Evolutionary conservation across 2,329 filamentous ascomycete genomes (phyloP).

Genomic region (Claviceps sp.): DNA sequence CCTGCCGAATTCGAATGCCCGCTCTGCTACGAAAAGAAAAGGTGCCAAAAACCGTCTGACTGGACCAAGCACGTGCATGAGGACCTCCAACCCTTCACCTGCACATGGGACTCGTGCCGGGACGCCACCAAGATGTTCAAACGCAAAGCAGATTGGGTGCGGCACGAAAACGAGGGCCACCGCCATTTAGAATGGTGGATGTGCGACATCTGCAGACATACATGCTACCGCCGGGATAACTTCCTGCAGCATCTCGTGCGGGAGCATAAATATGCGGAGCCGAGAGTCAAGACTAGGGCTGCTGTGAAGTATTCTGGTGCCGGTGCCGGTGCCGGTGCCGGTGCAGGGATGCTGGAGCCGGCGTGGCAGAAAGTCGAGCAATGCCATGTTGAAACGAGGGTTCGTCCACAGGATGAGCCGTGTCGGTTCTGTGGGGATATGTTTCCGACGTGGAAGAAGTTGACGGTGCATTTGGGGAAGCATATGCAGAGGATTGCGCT

Average conservation of each 20-base stretch:
- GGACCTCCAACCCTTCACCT: conserved; percentile 85
- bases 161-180: conserved; percentile 86
- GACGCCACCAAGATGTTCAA: conserved; percentile 88
- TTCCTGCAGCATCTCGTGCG: conserved; percentile 86
- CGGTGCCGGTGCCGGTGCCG: conserved; percentile 10
- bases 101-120: conserved; percentile 70
- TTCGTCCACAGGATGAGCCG: conserved; percentile 57
- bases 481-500: conserved; percentile 90
- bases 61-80: conserved; percentile 97
- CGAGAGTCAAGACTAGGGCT: conserved; percentile 63
- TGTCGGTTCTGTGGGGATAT: conserved; percentile 78
- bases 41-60: conserved; percentile 80
- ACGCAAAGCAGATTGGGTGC: conserved; percentile 88
- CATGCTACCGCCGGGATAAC: conserved; percentile 79
- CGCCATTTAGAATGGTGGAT: conserved; percentile 85
- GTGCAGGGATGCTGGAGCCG: conserved; percentile 30
- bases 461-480: conserved; percentile 84
- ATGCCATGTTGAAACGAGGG: conserved; percentile 58
- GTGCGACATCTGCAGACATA: conserved; percentile 69
- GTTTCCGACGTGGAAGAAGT: conserved; percentile 79
- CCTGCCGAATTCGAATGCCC: conserved; percentile 86
- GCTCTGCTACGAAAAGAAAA: conserved; percentile 74
- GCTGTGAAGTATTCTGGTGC: conserved; percentile 46
- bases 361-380: conserved; percentile 67
- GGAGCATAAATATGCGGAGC: conserved; percentile 77